These are phyloP conservation scores for Oidium heveae DNA, from an alignment of 2,329 filamentous ascomycete species.

Conservation along the genomic window DNA sequence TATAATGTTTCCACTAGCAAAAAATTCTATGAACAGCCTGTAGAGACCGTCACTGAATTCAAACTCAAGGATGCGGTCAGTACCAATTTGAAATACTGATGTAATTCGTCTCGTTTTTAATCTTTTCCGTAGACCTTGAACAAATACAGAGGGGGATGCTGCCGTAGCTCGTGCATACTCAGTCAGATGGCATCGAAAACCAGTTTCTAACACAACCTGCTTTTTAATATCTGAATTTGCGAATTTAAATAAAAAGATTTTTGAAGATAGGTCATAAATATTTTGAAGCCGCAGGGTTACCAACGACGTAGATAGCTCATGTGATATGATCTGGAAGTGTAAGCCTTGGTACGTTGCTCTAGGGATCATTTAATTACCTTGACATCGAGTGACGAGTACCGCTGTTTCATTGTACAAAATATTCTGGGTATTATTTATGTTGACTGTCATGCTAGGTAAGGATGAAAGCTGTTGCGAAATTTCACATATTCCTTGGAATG, in stretches of 20 bases:
- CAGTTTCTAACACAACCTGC: conserved; percentile 79
- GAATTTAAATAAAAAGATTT: conserved; percentile 89
- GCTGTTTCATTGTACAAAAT: conserved; percentile 37
- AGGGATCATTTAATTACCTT: conserved; percentile 22
- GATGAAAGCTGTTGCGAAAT: too few species aligned
- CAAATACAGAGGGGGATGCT: conserved; percentile 61
- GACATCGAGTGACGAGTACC: conserved; percentile 57
- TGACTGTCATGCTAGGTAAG: too few species aligned
- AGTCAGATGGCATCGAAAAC: conserved; percentile 87
- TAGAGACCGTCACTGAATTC: conserved; percentile 82
- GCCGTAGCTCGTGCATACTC: conserved; percentile 73
- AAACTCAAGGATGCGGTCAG: conserved; percentile 78
- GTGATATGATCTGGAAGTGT: conserved; percentile 51
- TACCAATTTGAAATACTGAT: conserved; percentile 60
- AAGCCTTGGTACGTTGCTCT: not conserved
- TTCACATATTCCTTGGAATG: too few species aligned
- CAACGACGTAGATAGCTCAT: conserved; percentile 62
- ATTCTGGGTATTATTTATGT: too few species aligned
- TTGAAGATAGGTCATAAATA: conserved; percentile 85
- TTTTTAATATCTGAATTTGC: conserved; percentile 71
- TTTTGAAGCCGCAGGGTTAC: conserved; percentile 66
- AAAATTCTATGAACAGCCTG: conserved; percentile 79
- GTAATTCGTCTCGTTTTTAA: conserved; percentile 73
- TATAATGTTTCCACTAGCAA: conserved; percentile 84
- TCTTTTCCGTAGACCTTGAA: conserved; percentile 61